Evolutionary conservation across 345 rosid genomes (phyloP), one percentile per base, ranked within the genome.

Genomic region (Aquilaria yunnanensis): DNA sequence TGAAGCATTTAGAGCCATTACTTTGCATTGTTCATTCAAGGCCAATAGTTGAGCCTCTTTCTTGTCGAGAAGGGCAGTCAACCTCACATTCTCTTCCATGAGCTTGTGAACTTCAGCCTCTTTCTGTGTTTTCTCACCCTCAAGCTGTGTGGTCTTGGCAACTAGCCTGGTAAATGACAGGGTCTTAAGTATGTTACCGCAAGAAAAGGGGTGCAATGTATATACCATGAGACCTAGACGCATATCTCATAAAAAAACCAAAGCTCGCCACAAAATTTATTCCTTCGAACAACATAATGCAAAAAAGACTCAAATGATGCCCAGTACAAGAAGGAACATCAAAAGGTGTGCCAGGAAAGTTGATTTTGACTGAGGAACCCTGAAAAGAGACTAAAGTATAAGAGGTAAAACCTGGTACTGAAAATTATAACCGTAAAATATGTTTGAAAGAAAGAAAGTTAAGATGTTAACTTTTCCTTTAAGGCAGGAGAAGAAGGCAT

Each of bases 11-110:
- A 94, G 77, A 61, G 99, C 96, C 96, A 94, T 88, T 33, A 94
- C 86, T 83, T 94, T 94, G 82, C 97, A 94, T 68, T 94, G 99
- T 67, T 94, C 97, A 63, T 86, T 90, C 85, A 90, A 79, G 72
- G 97, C 99, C 68, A 83, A 71, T 66, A 94, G 90, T 69, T 94
- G 96, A 60, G 97, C 92, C 65, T 90, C 97, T 80, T 94, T 90
- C 91, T 90, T 94, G 80, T 90, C 96, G 0, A 94, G 91, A 61
- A 83, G 96, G 34, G 89, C 81, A 4, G 84, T 80, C 74, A 94
- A 67, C 70, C 81, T 85, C 78, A 86, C 92, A 63, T 90, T 94
- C 75, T 90, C 97, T 72, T 88, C 95, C 97, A 90, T 85, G 11
- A 94, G 88, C 69, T 94, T 86, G 70, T 85, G 85, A 62, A 94